These are phyloP conservation scores for Ascodesmis nigricans DNA, from an alignment of 495 filamentous ascomycete genomes.

Conservation along the genomic window DNA sequence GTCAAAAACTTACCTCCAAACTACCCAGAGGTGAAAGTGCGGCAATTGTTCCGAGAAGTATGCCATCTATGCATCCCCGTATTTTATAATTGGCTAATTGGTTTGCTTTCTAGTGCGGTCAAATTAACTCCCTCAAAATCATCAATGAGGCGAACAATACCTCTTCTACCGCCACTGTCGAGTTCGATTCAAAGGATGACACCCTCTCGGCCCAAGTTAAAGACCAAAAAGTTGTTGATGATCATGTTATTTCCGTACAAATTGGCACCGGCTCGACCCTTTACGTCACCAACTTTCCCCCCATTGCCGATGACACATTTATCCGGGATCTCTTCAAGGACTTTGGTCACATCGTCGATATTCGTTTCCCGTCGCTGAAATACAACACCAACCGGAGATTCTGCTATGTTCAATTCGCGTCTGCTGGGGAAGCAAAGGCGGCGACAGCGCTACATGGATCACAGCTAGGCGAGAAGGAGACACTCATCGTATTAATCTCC, in stretches of 20 bases:
- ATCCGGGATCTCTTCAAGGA: slow-evolving; percentile 50
- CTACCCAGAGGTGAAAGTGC: slow-evolving; percentile 46
- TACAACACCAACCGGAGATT: slow-evolving; percentile 73
- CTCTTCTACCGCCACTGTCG: slow-evolving; percentile 52
- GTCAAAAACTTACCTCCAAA: slow-evolving; percentile 50
- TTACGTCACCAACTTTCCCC: slow-evolving; percentile 80
- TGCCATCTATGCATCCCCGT: slow-evolving; percentile 13
- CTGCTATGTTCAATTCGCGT: slow-evolving; percentile 76
- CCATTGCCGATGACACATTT: slow-evolving; percentile 58
- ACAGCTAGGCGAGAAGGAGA: slow-evolving; percentile 38
- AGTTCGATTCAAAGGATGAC: slow-evolving; percentile 63
- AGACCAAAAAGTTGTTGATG: slow-evolving; percentile 52
- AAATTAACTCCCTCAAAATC: slow-evolving; percentile 52
- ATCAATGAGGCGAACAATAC: slow-evolving; percentile 32
- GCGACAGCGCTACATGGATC: slow-evolving; percentile 52
- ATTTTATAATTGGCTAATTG: slow-evolving; percentile 2
- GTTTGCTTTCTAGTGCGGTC: slow-evolving; percentile 35
- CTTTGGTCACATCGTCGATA: slow-evolving; percentile 60
- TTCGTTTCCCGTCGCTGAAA: slow-evolving; percentile 80
- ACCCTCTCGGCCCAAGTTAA: slow-evolving; percentile 57
- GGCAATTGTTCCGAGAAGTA: slow-evolving; percentile 72
- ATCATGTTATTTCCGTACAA: slow-evolving; percentile 45
- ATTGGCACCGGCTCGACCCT: slow-evolving; percentile 54
- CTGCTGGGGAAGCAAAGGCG: slow-evolving; percentile 35
- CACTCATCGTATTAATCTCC: slow-evolving; percentile 58